phyloP scores from a whole-genome alignment of 805 yeast genomes.

The Cyberlindnera euphorbiiphila region DNA sequence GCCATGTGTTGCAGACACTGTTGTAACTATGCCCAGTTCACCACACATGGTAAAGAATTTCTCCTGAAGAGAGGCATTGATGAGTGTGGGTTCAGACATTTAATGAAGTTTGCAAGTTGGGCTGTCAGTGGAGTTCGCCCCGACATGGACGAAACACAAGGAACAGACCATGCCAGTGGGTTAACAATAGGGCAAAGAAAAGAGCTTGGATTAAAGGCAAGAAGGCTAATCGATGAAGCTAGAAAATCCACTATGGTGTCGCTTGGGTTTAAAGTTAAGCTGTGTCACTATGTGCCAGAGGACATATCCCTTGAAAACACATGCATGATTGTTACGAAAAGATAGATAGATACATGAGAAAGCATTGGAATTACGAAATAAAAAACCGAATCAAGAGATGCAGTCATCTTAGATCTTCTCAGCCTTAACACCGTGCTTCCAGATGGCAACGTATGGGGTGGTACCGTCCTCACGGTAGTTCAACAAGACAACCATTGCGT shows the following conservation, averaged over 20 bases:
- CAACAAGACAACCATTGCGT: slow-evolving; percentile 94
- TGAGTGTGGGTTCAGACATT: slow-evolving; percentile 38
- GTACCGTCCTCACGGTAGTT: slow-evolving; percentile 99
- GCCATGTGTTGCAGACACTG: slow-evolving; percentile 95
- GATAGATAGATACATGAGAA: slow-evolving; percentile 1
- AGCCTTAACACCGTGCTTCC: slow-evolving; percentile 96
- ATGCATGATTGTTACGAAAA: slow-evolving; percentile 38
- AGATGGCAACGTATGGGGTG: slow-evolving; percentile 95
- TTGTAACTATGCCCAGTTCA: slow-evolving; percentile 59
- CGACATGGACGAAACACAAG: slow-evolving; percentile 36
- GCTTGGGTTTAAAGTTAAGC: slow-evolving; percentile 39
- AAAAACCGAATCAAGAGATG: neutral
- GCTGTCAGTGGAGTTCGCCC: slow-evolving; percentile 70
- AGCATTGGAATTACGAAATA: slow-evolving; percentile 2
- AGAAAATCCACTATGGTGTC: slow-evolving; percentile 46
- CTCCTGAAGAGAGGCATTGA: slow-evolving; percentile 26
- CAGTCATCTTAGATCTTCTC: slow-evolving; percentile 70
- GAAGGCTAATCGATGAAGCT: slow-evolving; percentile 73
- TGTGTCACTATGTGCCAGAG: slow-evolving; percentile 56
- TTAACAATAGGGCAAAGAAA: slow-evolving; percentile 48
- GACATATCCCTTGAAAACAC: slow-evolving; percentile 70
- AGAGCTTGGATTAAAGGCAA: slow-evolving; percentile 58
- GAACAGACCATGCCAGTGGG: slow-evolving; percentile 43
- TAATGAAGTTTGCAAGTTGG: slow-evolving; percentile 78
- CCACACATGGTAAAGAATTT: slow-evolving; percentile 25